Evolutionary conservation across 2,329 filamentous ascomycete genomes (phyloP).

Genomic region (Pseudophaeomoniella oleicola): DNA sequence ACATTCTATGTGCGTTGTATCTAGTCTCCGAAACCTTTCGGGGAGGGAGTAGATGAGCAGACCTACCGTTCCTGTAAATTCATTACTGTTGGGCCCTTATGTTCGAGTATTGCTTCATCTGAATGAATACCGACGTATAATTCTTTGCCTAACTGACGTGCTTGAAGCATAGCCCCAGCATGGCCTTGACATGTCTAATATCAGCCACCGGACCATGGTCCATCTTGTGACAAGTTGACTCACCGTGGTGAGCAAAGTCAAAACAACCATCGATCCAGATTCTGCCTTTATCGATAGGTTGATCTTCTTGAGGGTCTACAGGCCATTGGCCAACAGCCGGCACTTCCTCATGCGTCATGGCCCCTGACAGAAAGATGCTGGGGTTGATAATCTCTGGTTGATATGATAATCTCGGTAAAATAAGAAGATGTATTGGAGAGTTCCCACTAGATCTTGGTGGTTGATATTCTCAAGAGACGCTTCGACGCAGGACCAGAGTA

Average conservation of each 20-base stretch:
- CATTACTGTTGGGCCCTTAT: conserved; percentile 98
- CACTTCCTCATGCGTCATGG: conserved; percentile 14
- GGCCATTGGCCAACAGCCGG: conserved; percentile 46
- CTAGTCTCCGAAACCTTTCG: too few species aligned
- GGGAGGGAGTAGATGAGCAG: too few species aligned
- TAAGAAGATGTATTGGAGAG: too few species aligned
- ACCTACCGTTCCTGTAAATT: conserved; percentile 65
- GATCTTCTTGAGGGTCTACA: conserved; percentile 48
- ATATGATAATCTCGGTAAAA: too few species aligned
- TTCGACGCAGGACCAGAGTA: too few species aligned
- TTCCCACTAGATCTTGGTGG: too few species aligned
- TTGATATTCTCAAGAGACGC: too few species aligned
- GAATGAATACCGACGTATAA: conserved; percentile 89
- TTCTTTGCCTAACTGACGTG: conserved; percentile 76
- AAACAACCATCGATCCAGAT: conserved; percentile 99
- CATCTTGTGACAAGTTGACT: too few species aligned
- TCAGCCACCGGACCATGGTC: not conserved
- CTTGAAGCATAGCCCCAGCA: conserved; percentile 92
- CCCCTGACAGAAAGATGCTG: too few species aligned
- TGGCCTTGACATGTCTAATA: conserved; percentile 46
- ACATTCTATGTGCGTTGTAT: too few species aligned
- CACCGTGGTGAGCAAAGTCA: conserved; percentile 96
- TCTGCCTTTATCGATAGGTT: conserved; percentile 48
- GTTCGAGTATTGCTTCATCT: conserved; percentile 86
- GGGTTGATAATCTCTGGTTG: too few species aligned